Evolutionary conservation across 1,139 yeast species (phyloP), one percentile per base, ranked within the genome.

Genomic region (Diutina siamensis): DNA sequence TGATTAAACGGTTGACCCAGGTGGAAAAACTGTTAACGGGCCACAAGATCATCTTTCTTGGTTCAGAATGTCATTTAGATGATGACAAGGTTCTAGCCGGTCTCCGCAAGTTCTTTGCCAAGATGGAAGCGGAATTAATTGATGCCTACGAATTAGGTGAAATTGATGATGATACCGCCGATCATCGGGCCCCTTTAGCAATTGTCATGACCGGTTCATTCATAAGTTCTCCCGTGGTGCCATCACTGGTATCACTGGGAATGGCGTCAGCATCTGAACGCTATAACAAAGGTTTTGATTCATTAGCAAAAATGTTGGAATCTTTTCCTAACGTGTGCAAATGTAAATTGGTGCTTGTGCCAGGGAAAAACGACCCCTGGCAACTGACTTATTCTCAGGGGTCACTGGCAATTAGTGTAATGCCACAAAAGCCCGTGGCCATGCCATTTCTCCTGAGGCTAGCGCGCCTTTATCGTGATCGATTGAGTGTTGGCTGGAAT

Each of bases 351-450:
- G 64, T 85, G 2, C 74, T 92, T 49, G 68, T 89, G 1, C 97
- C 97, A 0, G 97, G 98, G 0, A 78, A 78, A 41, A 83, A 86
- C 53, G 98, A 92, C 60, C 97, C 97, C 0, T 92, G 97, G 97
- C 80, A 80, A 44, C 78, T 94, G 0, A 71, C 82, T 44, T 75
- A 74, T 45, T 74, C 85, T 0, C 68, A 82, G 40, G 94, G 94
- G 2, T 59, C 68, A 9, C 72, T 87, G 0, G 68, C 78, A 20
- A 68, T 83, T 40, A 62, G 74, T 10, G 57, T 73, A 28, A 75
- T 86, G 68, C 98, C 98, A 0, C 83, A 82, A 54, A 67, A 70
- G 32, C 70, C 78, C 0, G 71, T 92, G 3, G 95, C 97, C 0
- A 65, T 68, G 22, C 63, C 83, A 1, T 88, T 92, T 57, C 76